Evolutionary conservation across 78 protist species (phyloP), one percentile per base, ranked within the genome.

Genomic region (Thecamonas trahens): DNA sequence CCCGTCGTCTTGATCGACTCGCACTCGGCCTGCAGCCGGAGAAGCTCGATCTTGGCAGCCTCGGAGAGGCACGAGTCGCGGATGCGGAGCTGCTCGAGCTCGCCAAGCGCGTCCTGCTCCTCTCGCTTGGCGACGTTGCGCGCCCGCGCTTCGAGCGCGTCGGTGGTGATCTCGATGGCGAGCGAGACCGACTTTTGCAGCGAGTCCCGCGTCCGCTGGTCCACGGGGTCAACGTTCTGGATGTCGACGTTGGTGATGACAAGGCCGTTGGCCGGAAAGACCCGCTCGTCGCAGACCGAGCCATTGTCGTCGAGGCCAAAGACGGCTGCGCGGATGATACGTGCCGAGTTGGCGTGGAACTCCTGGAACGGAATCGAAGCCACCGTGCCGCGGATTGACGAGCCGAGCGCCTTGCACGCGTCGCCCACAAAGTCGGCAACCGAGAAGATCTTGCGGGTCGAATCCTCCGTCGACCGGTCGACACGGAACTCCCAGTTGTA

Each of bases 141-240:
- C n/a, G 93, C 93, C 45, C 63, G 57, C 28, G 93, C 93, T 62
- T 88, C 93, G 76, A 85, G 93, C 14, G 87, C 68, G 60, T 88
- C 72, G 71, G 93, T 88, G 40, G 93, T 88, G 82, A 88, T 88
- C 67, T 88, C 87, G 74, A 88, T 88, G 58, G 93, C 93, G 34
- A 85, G 76, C 76, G 85, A 90, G 55, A 88, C 93, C n/a, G 83
- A 71, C 76, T 88, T 85, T 47, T 79, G 86, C 37, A 88, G 69
- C 6, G 88, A 68, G 24, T 85, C 90, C 14, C 74, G 70, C 45
- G 93, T 88, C 61, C 74, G 40, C 72, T 86, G 93, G 67, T 88
- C 93, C 58, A 88, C 90, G 52, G 93, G 93, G 57, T 88, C 93
- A 42, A 88, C 90, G 39, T 76, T 61, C 72, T 88, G 93, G 59